These are phyloP conservation scores for Prunus padus DNA, from an alignment of 306 rosid genomes.

Conservation along the genomic window DNA sequence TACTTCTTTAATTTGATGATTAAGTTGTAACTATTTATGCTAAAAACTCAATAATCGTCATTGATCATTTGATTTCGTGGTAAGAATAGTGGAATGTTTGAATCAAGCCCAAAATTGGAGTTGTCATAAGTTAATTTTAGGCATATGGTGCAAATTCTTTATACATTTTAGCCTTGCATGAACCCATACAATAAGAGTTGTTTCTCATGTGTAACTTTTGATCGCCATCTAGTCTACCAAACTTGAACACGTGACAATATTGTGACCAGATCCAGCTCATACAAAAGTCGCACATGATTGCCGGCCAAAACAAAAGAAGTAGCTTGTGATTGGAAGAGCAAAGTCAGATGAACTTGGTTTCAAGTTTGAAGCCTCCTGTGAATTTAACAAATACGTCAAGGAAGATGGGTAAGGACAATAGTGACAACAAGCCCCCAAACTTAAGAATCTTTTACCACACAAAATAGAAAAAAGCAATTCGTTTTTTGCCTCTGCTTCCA, in stretches of 20 bases:
- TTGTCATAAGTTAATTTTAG: no score
- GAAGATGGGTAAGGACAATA: neutral
- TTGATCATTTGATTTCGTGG: no score
- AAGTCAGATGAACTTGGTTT: neutral
- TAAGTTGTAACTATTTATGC: no score
- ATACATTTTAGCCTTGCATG: no score
- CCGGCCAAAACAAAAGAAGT: neutral
- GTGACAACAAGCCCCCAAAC: neutral
- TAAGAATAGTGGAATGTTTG: no score
- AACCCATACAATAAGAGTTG: no score
- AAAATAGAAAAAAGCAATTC: neutral
- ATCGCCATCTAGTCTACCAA: neutral
- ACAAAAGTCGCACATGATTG: neutral
- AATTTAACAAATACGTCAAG: neutral
- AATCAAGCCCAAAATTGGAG: no score
- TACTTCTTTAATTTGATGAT: no score
- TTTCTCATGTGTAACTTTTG: no score
- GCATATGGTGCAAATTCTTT: no score
- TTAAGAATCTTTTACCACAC: neutral
- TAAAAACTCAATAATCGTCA: no score
- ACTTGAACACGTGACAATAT: neutral
- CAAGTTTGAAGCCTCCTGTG: neutral
- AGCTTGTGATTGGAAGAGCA: neutral
- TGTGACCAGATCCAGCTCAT: neutral
- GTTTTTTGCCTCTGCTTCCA: neutral